Conservation (phyloP, 768 basidiomycete genomes). For the Mycena pura region DNA sequence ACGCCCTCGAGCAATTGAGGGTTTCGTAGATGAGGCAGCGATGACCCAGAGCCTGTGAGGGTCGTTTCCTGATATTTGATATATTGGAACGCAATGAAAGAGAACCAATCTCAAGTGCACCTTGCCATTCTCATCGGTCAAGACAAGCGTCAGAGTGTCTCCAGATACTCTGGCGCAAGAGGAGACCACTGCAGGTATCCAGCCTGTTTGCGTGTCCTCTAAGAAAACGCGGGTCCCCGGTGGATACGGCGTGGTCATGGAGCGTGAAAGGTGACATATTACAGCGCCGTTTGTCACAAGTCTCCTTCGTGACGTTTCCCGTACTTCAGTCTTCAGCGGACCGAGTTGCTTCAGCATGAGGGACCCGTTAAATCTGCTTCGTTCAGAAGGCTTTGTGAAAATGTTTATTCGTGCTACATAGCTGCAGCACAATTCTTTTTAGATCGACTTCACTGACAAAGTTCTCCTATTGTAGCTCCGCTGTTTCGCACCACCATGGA, state of each 20-base stretch:
- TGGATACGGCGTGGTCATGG: conserved; percentile 61
- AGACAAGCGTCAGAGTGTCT: conserved; percentile 81
- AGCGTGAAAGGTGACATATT: conserved; percentile 19
- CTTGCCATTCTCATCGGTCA: conserved; percentile 92
- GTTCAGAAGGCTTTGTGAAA: too few species aligned
- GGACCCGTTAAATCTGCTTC: too few species aligned
- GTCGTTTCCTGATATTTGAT: conserved; percentile 65
- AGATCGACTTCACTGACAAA: too few species aligned
- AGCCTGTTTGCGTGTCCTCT: conserved; percentile 89
- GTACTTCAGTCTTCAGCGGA: too few species aligned
- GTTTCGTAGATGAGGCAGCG: conserved; percentile 90
- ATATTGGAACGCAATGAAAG: conserved; percentile 22
- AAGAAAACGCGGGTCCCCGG: conserved; percentile 91
- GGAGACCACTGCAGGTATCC: conserved; percentile 88
- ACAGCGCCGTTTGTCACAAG: too few species aligned
- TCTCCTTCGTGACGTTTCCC: too few species aligned
- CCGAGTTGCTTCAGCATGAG: too few species aligned
- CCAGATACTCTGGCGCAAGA: conserved; percentile 61
- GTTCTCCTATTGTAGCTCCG: too few species aligned
- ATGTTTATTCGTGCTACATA: too few species aligned
- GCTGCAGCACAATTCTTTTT: too few species aligned
- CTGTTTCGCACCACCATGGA: too few species aligned
- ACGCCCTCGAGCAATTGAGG: conserved; percentile 96
- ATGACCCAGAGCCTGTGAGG: conserved; percentile 75
- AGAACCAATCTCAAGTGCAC: conserved; percentile 46